Evolutionary conservation across 2,329 filamentous ascomycete genomes (phyloP).

Genomic region (Ophiostoma sp.): DNA sequence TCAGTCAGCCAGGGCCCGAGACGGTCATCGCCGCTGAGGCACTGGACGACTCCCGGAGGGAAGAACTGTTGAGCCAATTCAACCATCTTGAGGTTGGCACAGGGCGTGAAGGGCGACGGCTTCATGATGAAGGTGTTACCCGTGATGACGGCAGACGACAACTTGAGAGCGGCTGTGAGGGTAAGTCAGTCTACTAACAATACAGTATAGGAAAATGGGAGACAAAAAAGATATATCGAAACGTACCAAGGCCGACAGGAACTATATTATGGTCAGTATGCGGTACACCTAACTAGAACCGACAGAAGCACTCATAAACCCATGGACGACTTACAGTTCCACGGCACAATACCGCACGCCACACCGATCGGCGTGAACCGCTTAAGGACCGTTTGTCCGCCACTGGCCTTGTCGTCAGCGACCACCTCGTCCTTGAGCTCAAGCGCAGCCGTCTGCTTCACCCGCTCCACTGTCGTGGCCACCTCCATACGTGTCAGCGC

Average conservation of each 20-base stretch:
- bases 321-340: constrained; percentile 38
- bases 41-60: constrained; percentile 63
- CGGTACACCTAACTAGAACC: not conserved
- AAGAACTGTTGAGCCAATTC: constrained; percentile 60
- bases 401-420: not conserved
- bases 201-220: not conserved
- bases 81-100: constrained; percentile 58
- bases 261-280: not conserved
- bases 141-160: constrained; percentile 57
- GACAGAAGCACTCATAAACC: not conserved
- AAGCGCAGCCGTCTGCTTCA: not conserved
- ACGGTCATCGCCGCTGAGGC: constrained; percentile 59
- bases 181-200: not conserved
- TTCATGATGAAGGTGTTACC: constrained; percentile 59
- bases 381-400: not conserved
- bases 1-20: constrained; percentile 59
- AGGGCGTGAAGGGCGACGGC: constrained; percentile 57
- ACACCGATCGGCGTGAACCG: constrained; percentile 1
- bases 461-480: not conserved
- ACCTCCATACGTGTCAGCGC: not conserved
- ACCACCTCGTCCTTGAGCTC: not conserved
- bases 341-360: constrained; percentile 42
- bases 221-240: not conserved
- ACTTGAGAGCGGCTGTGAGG: constrained; percentile 46
- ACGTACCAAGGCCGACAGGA: not conserved